Percentiles rank a stretch among this genome's conserved stretches.
phyloP scores from a whole-genome alignment of 164 flowering plant species.

The Protea cynaroides region DNA sequence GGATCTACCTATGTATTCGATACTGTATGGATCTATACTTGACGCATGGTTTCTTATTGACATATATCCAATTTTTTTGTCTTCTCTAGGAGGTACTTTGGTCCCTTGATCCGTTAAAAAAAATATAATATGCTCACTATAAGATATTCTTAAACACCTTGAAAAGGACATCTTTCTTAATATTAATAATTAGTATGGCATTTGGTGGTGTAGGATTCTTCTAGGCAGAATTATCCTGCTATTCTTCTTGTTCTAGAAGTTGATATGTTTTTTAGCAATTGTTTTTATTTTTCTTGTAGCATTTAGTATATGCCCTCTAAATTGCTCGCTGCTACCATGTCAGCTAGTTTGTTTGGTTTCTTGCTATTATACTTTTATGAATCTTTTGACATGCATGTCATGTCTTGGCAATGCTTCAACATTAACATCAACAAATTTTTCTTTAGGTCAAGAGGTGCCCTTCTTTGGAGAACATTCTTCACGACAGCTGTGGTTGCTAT shows the following conservation, averaged over 20 bases:
- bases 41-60: background rate
- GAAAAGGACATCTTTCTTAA: background rate
- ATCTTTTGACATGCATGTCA: background rate
- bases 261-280: background rate
- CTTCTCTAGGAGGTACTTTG: background rate
- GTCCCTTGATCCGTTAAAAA: too few species aligned
- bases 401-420: background rate
- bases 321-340: background rate
- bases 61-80: background rate
- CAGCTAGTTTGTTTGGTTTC: background rate
- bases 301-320: background rate
- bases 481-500: slow-evolving; percentile 82
- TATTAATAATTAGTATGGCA: background rate
- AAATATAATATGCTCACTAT: background rate
- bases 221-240: background rate
- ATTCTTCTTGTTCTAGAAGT: background rate
- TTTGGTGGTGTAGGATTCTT: too few species aligned
- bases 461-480: slow-evolving; percentile 88
- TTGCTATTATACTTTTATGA: background rate
- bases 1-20: background rate
- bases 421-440: slow-evolving; percentile 5
- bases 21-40: background rate
- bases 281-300: background rate
- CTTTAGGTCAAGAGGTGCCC: slow-evolving; percentile 94
- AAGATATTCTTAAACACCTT: background rate